Evolutionary conservation across 129 eudicot species (phyloP).

Genomic region (Centella asiatica): DNA sequence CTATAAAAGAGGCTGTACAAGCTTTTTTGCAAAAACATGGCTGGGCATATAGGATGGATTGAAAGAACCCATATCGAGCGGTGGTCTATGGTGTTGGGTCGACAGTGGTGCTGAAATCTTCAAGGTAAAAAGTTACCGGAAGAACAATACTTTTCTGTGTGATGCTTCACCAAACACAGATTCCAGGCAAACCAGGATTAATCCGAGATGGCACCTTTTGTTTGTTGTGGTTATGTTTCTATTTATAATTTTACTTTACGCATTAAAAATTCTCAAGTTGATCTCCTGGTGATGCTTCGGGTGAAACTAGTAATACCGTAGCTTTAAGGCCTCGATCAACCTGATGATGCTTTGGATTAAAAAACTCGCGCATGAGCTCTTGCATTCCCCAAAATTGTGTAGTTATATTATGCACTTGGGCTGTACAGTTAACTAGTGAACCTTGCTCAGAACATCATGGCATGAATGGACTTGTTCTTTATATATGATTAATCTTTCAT

Average conservation of each 20-base stretch:
- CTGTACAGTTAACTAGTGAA: neutral
- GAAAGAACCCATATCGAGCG: neutral
- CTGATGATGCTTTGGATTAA: no score
- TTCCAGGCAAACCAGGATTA: neutral
- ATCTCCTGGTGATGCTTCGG: no score
- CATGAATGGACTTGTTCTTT: neutral
- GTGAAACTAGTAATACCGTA: no score
- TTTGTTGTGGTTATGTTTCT: no score
- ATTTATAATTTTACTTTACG: no score
- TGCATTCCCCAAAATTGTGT: neutral
- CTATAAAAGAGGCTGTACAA: slow-evolving; percentile 78
- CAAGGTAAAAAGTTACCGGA: neutral
- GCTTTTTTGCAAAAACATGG: slow-evolving; percentile 65
- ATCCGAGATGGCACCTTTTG: no score
- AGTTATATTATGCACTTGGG: neutral
- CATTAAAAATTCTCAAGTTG: no score
- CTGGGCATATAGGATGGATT: slow-evolving; percentile 81
- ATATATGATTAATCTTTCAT: no score
- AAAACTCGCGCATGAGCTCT: no score
- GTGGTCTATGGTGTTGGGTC: neutral
- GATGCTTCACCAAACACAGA: neutral
- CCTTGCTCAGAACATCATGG: neutral
- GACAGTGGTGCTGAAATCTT: neutral
- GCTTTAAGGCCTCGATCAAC: no score
- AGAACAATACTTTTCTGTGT: neutral